Percentiles rank a stretch among this genome's conserved stretches.
phyloP scores from a whole-genome alignment of 2,329 filamentous ascomycete genomes.

The Leptosphaerulina australis region DNA sequence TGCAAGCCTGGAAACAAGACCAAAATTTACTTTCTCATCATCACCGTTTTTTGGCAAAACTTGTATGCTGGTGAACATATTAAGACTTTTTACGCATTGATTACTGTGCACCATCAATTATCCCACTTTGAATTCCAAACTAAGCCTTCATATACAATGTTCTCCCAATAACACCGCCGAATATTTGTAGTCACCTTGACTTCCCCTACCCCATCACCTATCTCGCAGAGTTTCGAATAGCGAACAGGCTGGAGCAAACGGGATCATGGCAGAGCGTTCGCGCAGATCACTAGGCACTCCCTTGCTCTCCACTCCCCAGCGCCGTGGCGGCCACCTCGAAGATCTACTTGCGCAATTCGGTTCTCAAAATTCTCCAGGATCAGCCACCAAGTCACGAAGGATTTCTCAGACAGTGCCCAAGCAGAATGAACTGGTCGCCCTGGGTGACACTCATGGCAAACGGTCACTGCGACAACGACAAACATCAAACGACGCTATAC shows the following conservation, averaged over 20 bases:
- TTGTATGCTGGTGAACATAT: background rate
- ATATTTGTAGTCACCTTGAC: conserved; percentile 1
- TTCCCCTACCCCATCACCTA: background rate
- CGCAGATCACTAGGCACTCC: conserved; percentile 25
- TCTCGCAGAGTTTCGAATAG: background rate
- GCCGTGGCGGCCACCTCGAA: conserved; percentile 28
- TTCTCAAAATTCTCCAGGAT: conserved; percentile 37
- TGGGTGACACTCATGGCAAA: conserved; percentile 17
- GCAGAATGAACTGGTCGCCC: background rate
- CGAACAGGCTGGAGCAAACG: conserved; percentile 5
- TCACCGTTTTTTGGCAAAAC: background rate
- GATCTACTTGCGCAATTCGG: conserved; percentile 42
- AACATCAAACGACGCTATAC: conserved; percentile 10
- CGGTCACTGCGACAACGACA: conserved; percentile 7
- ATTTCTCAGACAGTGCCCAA: conserved; percentile 13
- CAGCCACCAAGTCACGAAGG: conserved; percentile 39
- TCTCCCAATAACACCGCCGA: background rate
- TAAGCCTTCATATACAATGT: conserved; percentile 2
- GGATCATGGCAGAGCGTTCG: conserved; percentile 30
- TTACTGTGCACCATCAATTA: conserved; percentile 7
- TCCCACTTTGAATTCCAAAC: background rate
- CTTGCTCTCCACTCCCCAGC: conserved; percentile 34
- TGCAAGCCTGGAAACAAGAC: conserved; percentile 1
- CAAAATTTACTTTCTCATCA: background rate
- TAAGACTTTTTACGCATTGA: background rate